Evolutionary conservation across 2,329 filamentous ascomycete species (phyloP).

Genomic region (Didymella exigua): DNA sequence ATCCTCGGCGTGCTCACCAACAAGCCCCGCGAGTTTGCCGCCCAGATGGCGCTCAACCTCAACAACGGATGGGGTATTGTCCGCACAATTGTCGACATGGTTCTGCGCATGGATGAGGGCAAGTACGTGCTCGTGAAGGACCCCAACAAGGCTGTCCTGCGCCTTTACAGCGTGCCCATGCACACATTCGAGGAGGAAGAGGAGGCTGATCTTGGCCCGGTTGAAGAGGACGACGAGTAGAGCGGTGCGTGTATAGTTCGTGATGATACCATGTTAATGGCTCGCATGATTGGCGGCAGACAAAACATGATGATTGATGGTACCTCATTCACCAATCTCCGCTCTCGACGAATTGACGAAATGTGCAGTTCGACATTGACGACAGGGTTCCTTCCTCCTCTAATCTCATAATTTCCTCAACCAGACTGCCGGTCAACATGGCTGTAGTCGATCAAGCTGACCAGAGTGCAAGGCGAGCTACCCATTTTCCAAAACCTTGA

Average conservation of each 20-base stretch:
- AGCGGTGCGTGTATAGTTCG: constrained; percentile 12
- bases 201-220: constrained; percentile 67
- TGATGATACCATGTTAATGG: constrained; percentile 32
- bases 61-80: constrained; percentile 99
- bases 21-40: constrained; percentile 96
- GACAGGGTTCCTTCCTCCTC: neutral
- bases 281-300: constrained; percentile 25
- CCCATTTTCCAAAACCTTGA: neutral
- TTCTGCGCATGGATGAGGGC: constrained; percentile 75
- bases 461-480: neutral
- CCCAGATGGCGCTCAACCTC: constrained; percentile 96
- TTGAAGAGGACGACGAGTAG: constrained; percentile 63
- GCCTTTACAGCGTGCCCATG: constrained; percentile 87
- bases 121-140: constrained; percentile 85
- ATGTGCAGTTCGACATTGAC: neutral
- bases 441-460: neutral
- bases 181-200: constrained; percentile 92
- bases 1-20: constrained; percentile 94
- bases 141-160: constrained; percentile 94
- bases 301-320: constrained; percentile 21
- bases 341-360: neutral
- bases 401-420: neutral
- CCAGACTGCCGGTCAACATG: neutral
- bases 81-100: constrained; percentile 96
- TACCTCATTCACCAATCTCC: neutral